phyloP scores from a whole-genome alignment of 179 eudicot species.

The Beta corolliflora region DNA sequence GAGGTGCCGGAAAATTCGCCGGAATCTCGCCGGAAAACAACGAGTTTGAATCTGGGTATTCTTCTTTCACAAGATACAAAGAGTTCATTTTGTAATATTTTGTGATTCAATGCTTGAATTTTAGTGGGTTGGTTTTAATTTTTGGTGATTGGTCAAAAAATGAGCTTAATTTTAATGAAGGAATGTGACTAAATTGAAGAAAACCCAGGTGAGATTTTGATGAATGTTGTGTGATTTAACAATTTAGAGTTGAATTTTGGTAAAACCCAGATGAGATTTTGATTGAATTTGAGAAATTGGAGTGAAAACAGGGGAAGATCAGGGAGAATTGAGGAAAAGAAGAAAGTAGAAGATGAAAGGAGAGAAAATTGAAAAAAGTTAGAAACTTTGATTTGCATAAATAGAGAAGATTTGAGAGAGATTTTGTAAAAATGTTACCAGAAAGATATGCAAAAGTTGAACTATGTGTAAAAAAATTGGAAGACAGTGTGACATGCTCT shows the following conservation, averaged over 20 bases:
- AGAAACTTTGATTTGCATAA: slow-evolving; percentile 5
- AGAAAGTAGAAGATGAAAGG: not conserved
- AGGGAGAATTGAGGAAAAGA: not conserved
- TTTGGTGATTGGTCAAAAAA: not conserved
- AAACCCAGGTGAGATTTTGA: slow-evolving; percentile 12
- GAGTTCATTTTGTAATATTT: slow-evolving; percentile 41
- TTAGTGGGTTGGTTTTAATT: not conserved
- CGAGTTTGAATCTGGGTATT: slow-evolving; percentile 41
- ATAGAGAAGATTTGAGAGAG: not conserved
- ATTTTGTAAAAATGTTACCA: not conserved
- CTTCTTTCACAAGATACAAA: slow-evolving; percentile 56
- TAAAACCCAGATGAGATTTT: slow-evolving; percentile 11
- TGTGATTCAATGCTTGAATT: slow-evolving; percentile 10
- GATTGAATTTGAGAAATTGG: slow-evolving; percentile 7
- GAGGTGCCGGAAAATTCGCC: slow-evolving; percentile 41
- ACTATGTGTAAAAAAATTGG: not conserved
- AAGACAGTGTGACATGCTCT: slow-evolving; percentile 28
- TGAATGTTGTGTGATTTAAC: not conserved
- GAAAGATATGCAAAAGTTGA: not conserved
- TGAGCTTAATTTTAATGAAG: not conserved
- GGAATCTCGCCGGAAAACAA: slow-evolving; percentile 23
- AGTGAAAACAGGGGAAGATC: not conserved
- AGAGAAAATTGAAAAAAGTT: not conserved
- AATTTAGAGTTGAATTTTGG: not conserved
- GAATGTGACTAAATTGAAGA: slow-evolving; percentile 14